These are phyloP conservation scores for Neurospora sp. DNA, from an alignment of 2,329 filamentous ascomycete genomes.

Conservation along the genomic window DNA sequence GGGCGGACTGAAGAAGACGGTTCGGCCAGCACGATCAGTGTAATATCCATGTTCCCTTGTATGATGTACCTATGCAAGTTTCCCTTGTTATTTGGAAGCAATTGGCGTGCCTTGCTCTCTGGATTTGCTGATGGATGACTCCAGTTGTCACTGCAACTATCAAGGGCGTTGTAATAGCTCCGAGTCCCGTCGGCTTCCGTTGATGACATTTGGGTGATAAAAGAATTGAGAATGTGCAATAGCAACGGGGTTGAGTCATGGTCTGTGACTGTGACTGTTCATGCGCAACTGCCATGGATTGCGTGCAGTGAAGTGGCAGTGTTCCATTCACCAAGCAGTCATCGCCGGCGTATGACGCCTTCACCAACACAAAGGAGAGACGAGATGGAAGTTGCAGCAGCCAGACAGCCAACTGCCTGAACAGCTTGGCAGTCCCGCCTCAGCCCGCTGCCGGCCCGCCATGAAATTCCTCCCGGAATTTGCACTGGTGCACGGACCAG, in stretches of 20 bases:
- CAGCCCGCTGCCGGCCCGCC: neutral
- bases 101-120: neutral
- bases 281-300: neutral
- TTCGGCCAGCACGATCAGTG: neutral
- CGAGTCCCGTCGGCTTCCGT: neutral
- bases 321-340: neutral
- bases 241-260: neutral
- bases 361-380: neutral
- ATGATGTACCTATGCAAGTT: neutral
- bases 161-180: neutral
- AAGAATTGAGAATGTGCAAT: neutral
- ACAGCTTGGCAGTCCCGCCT: neutral
- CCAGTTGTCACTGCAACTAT: neutral
- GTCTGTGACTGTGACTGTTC: neutral
- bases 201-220: neutral
- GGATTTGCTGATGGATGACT: neutral
- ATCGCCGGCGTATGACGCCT: neutral
- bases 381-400: neutral
- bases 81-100: neutral
- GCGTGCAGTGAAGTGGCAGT: neutral
- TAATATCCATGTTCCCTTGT: neutral
- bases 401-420: neutral
- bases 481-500: conserved; percentile 15
- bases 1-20: neutral
- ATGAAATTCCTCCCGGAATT: neutral